These are phyloP conservation scores for Chenopodium quinoa DNA, from an alignment of 148 eudicot species.

Conservation along the genomic window DNA sequence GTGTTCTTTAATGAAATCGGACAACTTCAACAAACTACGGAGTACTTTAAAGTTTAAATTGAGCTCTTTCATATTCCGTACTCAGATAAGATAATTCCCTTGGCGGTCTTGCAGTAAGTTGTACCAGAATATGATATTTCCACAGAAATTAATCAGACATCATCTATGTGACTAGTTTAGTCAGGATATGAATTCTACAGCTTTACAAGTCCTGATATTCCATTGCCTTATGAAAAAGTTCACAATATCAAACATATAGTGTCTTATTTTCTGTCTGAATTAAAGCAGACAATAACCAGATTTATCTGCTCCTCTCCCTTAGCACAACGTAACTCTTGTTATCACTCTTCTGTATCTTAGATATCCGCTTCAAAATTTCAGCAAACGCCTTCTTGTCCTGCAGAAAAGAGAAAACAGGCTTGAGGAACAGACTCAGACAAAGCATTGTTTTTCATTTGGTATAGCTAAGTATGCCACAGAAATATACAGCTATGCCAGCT, in stretches of 20 bases:
- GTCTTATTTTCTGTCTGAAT: not conserved
- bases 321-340: slow-evolving; percentile 64
- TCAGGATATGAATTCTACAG: not conserved
- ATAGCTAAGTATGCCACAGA: not conserved
- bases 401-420: slow-evolving; percentile 9
- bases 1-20: too few relatives aligned
- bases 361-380: slow-evolving; percentile 71
- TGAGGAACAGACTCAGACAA: not conserved
- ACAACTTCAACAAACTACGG: too few relatives aligned
- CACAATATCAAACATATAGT: too few relatives aligned
- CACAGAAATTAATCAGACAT: not conserved
- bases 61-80: too few relatives aligned
- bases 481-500: not conserved
- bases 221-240: not conserved
- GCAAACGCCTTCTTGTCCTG: slow-evolving; percentile 97
- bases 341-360: slow-evolving; percentile 76
- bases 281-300: not conserved
- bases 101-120: not conserved
- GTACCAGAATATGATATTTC: not conserved
- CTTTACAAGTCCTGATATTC: not conserved
- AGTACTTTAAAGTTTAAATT: too few relatives aligned
- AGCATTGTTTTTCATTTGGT: not conserved
- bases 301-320: slow-evolving; percentile 52
- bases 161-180: not conserved
- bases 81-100: too few relatives aligned